phyloP scores from a whole-genome alignment of 2,329 filamentous ascomycete genomes.

The Exserohilum turcica region DNA sequence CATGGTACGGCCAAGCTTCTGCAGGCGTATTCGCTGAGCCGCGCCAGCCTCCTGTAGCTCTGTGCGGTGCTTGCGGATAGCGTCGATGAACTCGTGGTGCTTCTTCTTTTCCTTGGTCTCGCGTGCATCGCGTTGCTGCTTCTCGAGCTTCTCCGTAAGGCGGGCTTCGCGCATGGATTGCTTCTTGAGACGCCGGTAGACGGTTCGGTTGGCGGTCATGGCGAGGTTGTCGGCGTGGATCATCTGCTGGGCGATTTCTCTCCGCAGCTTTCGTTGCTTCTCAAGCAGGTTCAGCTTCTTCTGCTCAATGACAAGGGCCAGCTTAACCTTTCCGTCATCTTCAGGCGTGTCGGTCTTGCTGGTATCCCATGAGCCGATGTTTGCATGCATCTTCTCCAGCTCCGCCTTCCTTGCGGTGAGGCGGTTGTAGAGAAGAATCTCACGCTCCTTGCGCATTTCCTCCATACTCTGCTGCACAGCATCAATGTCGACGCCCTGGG shows the following conservation, averaged over 20 bases:
- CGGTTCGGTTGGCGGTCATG: slow-evolving; percentile 92
- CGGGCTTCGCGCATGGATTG: slow-evolving; percentile 92
- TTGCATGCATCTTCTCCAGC: slow-evolving; percentile 80
- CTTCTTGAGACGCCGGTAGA: slow-evolving; percentile 95
- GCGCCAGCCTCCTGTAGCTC: slow-evolving; percentile 74
- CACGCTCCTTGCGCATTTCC: slow-evolving; percentile 79
- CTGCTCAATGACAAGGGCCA: slow-evolving; percentile 92
- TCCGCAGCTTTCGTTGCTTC: slow-evolving; percentile 84
- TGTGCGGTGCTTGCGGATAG: slow-evolving; percentile 79
- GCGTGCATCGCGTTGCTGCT: slow-evolving; percentile 94
- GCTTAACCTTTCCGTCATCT: slow-evolving; percentile 77
- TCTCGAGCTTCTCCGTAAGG: slow-evolving; percentile 98
- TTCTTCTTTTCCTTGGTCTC: slow-evolving; percentile 98
- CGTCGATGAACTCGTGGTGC: slow-evolving; percentile 87
- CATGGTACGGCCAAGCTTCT: slow-evolving; percentile 91
- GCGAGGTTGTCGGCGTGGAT: slow-evolving; percentile 94
- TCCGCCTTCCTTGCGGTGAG: slow-evolving; percentile 85
- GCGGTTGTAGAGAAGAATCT: slow-evolving; percentile 86
- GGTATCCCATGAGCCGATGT: slow-evolving; percentile 85
- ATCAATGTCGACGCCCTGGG: slow-evolving; percentile 85
- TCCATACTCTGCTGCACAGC: slow-evolving; percentile 48
- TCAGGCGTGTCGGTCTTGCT: slow-evolving; percentile 69
- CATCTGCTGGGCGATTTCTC: slow-evolving; percentile 88
- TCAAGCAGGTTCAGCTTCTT: slow-evolving; percentile 87
- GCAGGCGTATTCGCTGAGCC: slow-evolving; percentile 72